Conservation (phyloP, 495 filamentous ascomycete species). For the Elasticomyces elasticus region DNA sequence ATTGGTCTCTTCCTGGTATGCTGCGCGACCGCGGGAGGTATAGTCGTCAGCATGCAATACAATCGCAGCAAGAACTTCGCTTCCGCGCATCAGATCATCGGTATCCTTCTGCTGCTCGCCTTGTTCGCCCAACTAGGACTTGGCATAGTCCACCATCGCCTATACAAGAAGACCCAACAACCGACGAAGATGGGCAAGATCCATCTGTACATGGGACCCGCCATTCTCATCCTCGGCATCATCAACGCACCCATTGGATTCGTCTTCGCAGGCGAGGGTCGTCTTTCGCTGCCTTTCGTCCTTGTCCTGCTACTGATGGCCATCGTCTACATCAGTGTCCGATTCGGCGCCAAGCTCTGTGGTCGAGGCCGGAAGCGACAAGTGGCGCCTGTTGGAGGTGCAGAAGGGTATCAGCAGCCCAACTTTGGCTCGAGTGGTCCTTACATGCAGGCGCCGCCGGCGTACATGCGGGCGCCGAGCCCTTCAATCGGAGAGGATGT, state of each 20-base stretch:
- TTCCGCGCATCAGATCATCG: constrained; percentile 50
- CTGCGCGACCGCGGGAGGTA: constrained; percentile 41
- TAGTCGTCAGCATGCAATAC: constrained; percentile 41
- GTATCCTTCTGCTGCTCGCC: constrained; percentile 41
- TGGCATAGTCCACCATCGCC: constrained; percentile 39
- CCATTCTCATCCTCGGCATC: constrained; percentile 40
- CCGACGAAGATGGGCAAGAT: constrained; percentile 37
- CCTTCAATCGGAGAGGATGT: constrained; percentile 2
- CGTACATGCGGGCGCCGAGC: constrained; percentile 1
- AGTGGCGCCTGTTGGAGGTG: background rate
- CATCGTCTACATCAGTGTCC: constrained; percentile 4
- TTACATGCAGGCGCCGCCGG: constrained; percentile 7
- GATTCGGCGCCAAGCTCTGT: constrained; percentile 5
- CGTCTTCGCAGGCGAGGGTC: constrained; percentile 21
- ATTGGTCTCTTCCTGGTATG: constrained; percentile 37
- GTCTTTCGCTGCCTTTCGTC: constrained; percentile 6
- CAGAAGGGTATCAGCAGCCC: constrained; percentile 9
- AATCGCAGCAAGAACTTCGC: constrained; percentile 44
- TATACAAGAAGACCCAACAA: constrained; percentile 37
- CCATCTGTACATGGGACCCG: constrained; percentile 43
- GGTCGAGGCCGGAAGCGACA: constrained; percentile 1
- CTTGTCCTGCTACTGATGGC: background rate
- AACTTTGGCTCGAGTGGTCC: background rate
- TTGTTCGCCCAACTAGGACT: constrained; percentile 41
- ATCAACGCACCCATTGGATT: constrained; percentile 41